Conservation (phyloP, 1,139 yeast genomes). For the Yamadazyma epiphylla region DNA sequence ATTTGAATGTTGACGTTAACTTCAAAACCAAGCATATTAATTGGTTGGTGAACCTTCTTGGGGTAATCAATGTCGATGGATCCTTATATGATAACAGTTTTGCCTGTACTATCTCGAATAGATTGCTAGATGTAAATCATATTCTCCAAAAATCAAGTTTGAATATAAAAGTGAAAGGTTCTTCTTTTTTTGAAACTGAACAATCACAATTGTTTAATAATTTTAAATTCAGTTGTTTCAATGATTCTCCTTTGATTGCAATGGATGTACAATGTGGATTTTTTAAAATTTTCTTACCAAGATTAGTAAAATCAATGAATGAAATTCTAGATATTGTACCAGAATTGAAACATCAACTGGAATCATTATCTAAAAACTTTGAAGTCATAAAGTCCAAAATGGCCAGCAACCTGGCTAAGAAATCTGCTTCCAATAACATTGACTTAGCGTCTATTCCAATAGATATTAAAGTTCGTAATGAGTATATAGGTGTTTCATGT, state of each 20-base stretch:
- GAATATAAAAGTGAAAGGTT: slow-evolving; percentile 7
- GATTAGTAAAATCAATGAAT: slow-evolving; percentile 19
- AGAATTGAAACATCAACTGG: slow-evolving; percentile 14
- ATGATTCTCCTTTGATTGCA: slow-evolving; percentile 14
- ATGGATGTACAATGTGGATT: slow-evolving; percentile 27
- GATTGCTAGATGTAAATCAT: slow-evolving; percentile 16
- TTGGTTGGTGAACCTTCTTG: slow-evolving; percentile 18
- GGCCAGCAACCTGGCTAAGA: too few relatives aligned
- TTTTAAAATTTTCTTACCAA: slow-evolving; percentile 30
- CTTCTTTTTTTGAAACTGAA: slow-evolving; percentile 23
- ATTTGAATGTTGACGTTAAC: slow-evolving; percentile 14
- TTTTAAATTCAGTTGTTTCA: slow-evolving; percentile 15
- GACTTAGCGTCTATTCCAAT: slow-evolving; percentile 18
- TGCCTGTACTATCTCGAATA: slow-evolving; percentile 12
- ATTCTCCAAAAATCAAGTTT: slow-evolving; percentile 19
- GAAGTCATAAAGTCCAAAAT: neutral
- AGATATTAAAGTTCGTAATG: slow-evolving; percentile 25
- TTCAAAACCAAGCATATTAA: slow-evolving; percentile 18
- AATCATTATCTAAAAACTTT: too few relatives aligned
- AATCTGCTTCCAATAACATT: neutral
- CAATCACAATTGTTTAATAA: slow-evolving; percentile 25
- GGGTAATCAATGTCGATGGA: slow-evolving; percentile 13
- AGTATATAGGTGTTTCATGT: slow-evolving; percentile 35
- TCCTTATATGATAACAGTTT: slow-evolving; percentile 16
- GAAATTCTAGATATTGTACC: slow-evolving; percentile 13